Evolutionary conservation across 768 basidiomycete species (phyloP), one percentile per base, ranked within the genome.

Genomic region (Lyophyllum semitale): DNA sequence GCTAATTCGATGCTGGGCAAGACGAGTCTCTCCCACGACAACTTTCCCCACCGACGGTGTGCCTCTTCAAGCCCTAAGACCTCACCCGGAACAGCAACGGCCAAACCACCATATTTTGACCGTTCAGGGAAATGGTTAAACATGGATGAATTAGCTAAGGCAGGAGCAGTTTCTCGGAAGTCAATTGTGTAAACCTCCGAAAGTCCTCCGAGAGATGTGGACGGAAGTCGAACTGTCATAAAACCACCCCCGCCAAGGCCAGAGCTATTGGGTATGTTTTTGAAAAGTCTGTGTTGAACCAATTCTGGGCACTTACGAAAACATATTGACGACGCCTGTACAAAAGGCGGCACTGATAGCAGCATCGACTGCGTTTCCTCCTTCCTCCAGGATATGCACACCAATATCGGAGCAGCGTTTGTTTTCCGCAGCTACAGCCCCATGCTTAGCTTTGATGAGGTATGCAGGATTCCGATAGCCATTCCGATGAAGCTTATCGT

Each of bases 61-160:
- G 91, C 93, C 66, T 87, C 89, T 67, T 88, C 84, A 29, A 98
- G 79, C 9, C 95, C 97, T 22, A 88, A 82, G 43, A 98, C 68
- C 73, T 98, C 95, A 8, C 95, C 91, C 1, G 97, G 97, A 0
- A 97, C 88, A 22, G 84, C 95, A n/a, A 96, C 84, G 6, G 93
- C 70, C 51, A 98, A 73, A 3, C 97, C 95, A 3, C 97, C 96
- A 53, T 78, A 84, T 54, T 63, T 75, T 17, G 93, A 77, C 2
- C 77, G 72, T 15, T 4, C 68, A 59, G 2, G 89, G 77, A 40
- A 84, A 68, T 12, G 77, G 71, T 30, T 71, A 63, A 71, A 98
- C 95, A 98, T 98, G 4, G 85, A 85, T 37, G 76, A 68, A 65
- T 88, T 89, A 5, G 93, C 77, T 30, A 83, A 69, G 0, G 79